Base-by-base conservation (phyloP, 176 grass and related monocot species). In the Avena sativa region DNA sequence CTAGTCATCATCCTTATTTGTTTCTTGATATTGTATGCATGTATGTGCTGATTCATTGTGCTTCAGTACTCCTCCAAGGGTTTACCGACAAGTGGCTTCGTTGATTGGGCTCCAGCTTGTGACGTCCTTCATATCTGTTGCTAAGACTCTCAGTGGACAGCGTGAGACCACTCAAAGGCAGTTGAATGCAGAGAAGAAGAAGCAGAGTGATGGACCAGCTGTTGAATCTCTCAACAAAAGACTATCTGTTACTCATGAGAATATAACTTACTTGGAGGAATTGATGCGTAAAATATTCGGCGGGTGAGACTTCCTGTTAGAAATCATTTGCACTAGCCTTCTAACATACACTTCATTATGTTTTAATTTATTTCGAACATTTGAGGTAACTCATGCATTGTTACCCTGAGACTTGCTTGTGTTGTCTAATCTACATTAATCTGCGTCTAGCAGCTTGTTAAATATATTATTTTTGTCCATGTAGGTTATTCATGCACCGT, bases 401-500 rank as follows among this genome's bases (percentile, higher is more conserved):
- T 6, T 47, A 47, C 46, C 50, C 2, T 1, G 49, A 61, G 16
- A 56, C 36, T 67, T 75, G 34, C 56, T 56, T 10, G 1, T 80
- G 21, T 26, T 50, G 6, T 79, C 5, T 30, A 69, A 20, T 82
- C 1, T 51, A 12, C 47, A 46, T 67, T 74, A 86, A 25, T 90
- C 17, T 21, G 6, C 3, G 13, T 76, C 30, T 66, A 74, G 34
- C 82, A 34, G 16, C 21, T 36, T 28, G 17, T 65, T 80, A 43
- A 80, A 12, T 23, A 28, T 76, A 52, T 81, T 64, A 19, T 59
- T 10, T 69, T 79, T 74, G 16, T 12, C 67, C 6, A 73, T 89
- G 58, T 55, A 98, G 96, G 87, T 94, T 96, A 87, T 96, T 98
- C 87, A 98, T 98, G 93, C 96, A 98, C 84, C 93, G 96, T 58